Evolutionary conservation across 352 stramenopile species (phyloP), one percentile per base, ranked within the genome.

Genomic region (Peronospora belbahrii): DNA sequence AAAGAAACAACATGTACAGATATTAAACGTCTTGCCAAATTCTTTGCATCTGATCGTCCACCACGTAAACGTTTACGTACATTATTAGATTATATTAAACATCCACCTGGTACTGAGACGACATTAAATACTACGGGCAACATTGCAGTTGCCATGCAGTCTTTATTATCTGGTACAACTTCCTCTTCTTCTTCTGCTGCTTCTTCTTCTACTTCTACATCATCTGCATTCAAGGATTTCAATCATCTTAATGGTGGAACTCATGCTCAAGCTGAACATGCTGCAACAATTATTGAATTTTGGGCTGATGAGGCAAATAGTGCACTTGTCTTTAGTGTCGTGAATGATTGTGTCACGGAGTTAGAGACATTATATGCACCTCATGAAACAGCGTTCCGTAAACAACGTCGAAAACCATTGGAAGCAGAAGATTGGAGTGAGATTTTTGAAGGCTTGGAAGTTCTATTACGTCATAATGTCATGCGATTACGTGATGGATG

Each of bases 381-480:
- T 6, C 82, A 90, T 38, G 77, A 90, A 48, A 87, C 70, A 17
- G 71, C 78, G 22, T 92, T 94, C 51, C 73, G 80, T 19, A 87
- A 88, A 43, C 56, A 84, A 34, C 76, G 78, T 11, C 85, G 85
- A 41, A 90, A 91, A 40, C 75, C 69, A 4, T 65, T 92, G 5
- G 78, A 94, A 47, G 75, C 79, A 0, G 83, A 94, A 45, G 83
- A 94, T 63, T 94, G 83, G 83, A 92, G 71, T 40, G 83, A 94
- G 28, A 71, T 94, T 1, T 94, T 94, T 57, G 83, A 94, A 46
- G 78, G 80, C 0, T 59, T 94, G 13, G 83, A 94, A 36, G 74
- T 88, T 42, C 59, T 94, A 20, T 62, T 94, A 38, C 76, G 81
- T 17, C 78, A 83, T 44, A 92, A 88, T 42, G 65, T 74, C 14